A percentile compares a stretch with the other conserved stretches of the same genome.
phyloP scores from a whole-genome alignment of 169 alveolate species.

The Eimeria brunetti region DNA sequence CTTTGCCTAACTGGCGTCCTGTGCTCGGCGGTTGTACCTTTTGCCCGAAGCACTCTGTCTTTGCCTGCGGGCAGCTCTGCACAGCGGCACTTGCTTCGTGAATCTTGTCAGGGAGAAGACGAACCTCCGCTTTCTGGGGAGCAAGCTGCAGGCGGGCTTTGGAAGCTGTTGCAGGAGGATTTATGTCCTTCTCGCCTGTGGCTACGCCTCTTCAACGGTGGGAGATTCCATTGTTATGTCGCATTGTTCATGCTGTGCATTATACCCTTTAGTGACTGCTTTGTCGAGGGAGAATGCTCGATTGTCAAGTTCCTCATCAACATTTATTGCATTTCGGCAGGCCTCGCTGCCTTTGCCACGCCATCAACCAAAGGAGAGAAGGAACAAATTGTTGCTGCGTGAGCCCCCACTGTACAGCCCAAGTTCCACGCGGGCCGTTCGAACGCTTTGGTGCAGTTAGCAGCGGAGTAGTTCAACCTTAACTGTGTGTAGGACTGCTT shows the following conservation, averaged over 20 bases:
- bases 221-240: conserved; percentile 22
- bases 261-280: conserved; percentile 53
- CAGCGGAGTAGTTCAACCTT: not conserved
- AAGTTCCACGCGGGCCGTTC: not conserved
- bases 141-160: not conserved
- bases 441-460: not conserved
- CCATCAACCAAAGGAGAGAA: not conserved
- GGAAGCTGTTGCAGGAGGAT: not conserved
- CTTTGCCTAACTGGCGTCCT: conserved; percentile 52
- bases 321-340: conserved; percentile 27
- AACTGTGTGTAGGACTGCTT: not conserved
- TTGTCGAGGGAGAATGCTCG: conserved; percentile 43
- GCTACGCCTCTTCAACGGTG: conserved; percentile 23
- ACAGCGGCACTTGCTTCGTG: not conserved
- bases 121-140: not conserved
- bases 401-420: not conserved
- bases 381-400: conserved; percentile 42
- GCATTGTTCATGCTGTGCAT: conserved; percentile 39
- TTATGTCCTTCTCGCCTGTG: conserved; percentile 22
- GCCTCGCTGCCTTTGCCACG: conserved; percentile 29
- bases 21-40: conserved; percentile 53
- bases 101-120: not conserved
- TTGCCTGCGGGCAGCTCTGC: not conserved
- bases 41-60: conserved; percentile 9
- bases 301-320: conserved; percentile 53